Evolutionary conservation across 805 yeast genomes (phyloP).

Genomic region (Ogataea nitratoaversa): DNA sequence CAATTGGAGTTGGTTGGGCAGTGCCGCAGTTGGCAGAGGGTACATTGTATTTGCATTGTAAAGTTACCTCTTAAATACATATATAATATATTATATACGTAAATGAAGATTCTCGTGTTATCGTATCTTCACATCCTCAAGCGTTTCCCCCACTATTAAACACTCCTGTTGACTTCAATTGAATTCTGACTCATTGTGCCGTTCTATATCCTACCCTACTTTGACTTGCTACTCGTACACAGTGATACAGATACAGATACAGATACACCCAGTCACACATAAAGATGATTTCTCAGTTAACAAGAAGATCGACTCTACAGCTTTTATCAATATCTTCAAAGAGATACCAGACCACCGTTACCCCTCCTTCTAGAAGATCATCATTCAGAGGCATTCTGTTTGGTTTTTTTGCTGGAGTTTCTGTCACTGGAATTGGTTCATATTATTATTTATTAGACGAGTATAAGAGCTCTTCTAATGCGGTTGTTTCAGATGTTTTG

Average conservation of each 20-base stretch:
- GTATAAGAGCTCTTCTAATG: constrained; percentile 67
- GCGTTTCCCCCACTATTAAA: not conserved
- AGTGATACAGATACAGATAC: not conserved
- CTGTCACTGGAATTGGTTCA: constrained; percentile 68
- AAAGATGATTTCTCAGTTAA: constrained; percentile 20
- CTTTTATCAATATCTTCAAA: constrained; percentile 4
- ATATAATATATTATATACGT: too few species aligned
- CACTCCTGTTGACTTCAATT: too few species aligned
- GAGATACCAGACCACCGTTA: constrained; percentile 21
- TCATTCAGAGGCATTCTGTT: constrained; percentile 44
- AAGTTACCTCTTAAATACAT: too few species aligned
- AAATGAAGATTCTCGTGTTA: too few species aligned
- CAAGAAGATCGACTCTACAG: constrained; percentile 10
- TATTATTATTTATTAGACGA: constrained; percentile 77
- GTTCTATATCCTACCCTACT: not conserved
- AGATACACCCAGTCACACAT: not conserved
- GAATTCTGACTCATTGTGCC: not conserved
- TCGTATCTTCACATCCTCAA: not conserved
- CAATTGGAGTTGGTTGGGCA: too few species aligned
- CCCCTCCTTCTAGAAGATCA: constrained; percentile 17
- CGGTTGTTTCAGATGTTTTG: constrained; percentile 71
- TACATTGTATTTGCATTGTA: too few species aligned
- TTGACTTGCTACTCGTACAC: too few species aligned
- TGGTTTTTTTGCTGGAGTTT: constrained; percentile 77
- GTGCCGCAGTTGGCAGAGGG: too few species aligned